Evolutionary conservation across 2,329 filamentous ascomycete species (phyloP), one percentile per base, ranked within the genome.

Genomic region (Aspergillus cejpii): DNA sequence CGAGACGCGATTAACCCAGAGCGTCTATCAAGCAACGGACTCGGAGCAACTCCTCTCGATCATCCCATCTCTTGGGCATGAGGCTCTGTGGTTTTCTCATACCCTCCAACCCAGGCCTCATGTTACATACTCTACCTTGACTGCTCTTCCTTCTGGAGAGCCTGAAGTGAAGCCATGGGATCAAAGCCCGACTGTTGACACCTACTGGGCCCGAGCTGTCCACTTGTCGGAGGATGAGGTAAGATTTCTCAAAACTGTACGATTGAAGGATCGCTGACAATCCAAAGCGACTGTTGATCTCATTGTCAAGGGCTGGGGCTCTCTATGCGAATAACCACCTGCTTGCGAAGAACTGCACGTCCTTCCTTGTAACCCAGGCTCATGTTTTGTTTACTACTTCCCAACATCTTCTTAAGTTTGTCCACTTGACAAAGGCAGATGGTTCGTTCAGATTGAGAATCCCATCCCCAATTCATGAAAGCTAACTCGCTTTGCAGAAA

Each of bases 351-450:
- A 94, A 92, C 56, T 95, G 89, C 66, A 97, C 91, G 0, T 98
- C 92, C 0, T 97, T 95, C 57, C 64, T 89, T 5, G 70, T 90
- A 20, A 95, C 91, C 0, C 74, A 82, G 0, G 80, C 81, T 15
- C 91, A 97, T 70, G 74, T 98, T 11, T 81, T 97, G 46, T 89
- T 91, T 60, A 98, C 92, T 0, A 98, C 92, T 0, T 89, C 84
- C 48, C 89, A 89, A 52, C 90, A 97, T 63, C 74, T 96, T 3
- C 75, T 98, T 51, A 98, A 98, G 66, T 96, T 96, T 65, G 83
- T 96, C 11, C 91, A 98, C 64, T 70, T 97, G 39, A 76, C 79
- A 3, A 69, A 73, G 20, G 72, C 78, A 12, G 74, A 87, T 53
- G 80, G 85, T 87, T 14, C 43, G 47, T 37, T 20, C 5, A 34